Conservation (phyloP, 2,329 filamentous ascomycete genomes). For the Cytospora leucostoma region DNA sequence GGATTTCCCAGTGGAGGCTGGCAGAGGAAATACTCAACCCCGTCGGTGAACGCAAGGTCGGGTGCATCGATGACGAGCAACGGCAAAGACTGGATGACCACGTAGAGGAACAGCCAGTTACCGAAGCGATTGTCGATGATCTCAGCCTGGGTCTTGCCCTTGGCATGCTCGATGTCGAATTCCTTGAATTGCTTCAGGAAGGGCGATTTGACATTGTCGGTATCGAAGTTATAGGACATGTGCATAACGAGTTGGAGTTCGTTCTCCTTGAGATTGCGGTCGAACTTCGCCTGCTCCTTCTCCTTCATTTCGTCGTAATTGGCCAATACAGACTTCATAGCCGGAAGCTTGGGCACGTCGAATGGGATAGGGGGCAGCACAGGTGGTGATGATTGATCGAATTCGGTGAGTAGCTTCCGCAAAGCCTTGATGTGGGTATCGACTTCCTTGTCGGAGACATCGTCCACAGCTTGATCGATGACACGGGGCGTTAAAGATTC, state of each 20-base stretch:
- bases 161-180: constrained; percentile 70
- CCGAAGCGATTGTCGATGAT: constrained; percentile 71
- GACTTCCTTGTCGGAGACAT: constrained; percentile 41
- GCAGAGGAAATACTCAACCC: constrained; percentile 81
- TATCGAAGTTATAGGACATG: constrained; percentile 78
- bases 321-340: constrained; percentile 64
- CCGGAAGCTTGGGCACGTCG: constrained; percentile 78
- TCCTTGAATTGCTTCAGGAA: constrained; percentile 71
- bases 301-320: constrained; percentile 65
- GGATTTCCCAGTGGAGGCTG: constrained; percentile 70
- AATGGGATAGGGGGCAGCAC: constrained; percentile 91
- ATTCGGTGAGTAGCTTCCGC: constrained; percentile 80
- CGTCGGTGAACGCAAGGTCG: constrained; percentile 66
- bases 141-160: constrained; percentile 65
- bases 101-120: constrained; percentile 81
- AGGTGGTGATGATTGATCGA: constrained; percentile 84
- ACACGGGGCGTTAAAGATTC: constrained; percentile 75
- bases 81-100: constrained; percentile 73
- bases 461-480: constrained; percentile 64
- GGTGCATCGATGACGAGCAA: constrained; percentile 78
- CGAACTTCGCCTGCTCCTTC: constrained; percentile 74
- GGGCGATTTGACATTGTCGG: constrained; percentile 55
- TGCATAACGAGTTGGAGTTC: constrained; percentile 77
- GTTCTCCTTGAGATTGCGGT: constrained; percentile 73
- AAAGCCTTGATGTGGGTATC: constrained; percentile 70